A percentile compares a stretch with the other conserved stretches of the same genome.
Conservation (phyloP, 2,329 filamentous ascomycete species). For the Xylariaceae sp. region DNA sequence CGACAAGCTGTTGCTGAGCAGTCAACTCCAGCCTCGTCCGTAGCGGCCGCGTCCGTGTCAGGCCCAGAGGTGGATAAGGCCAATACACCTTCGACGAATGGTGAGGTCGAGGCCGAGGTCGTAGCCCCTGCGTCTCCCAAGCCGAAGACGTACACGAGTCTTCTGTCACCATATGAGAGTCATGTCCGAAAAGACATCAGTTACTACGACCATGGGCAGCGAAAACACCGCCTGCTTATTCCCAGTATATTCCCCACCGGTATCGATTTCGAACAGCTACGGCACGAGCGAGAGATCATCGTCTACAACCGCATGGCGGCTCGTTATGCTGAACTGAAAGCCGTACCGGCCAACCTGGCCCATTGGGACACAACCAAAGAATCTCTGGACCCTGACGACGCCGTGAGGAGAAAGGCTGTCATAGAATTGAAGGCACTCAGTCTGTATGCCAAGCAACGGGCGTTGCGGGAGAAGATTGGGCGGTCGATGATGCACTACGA, state of each 20-base stretch:
- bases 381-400: conserved; percentile 64
- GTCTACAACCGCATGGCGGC: conserved; percentile 86
- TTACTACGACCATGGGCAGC: conserved; percentile 72
- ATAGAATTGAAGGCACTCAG: conserved; percentile 93
- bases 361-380: conserved; percentile 79
- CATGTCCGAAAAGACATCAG: conserved; percentile 57
- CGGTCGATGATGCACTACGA: conserved; percentile 93
- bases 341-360: conserved; percentile 76
- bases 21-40: conserved; percentile 35
- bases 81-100: conserved; percentile 31
- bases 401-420: conserved; percentile 78
- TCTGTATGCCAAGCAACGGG: conserved; percentile 81
- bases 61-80: conserved; percentile 30
- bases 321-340: conserved; percentile 77
- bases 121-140: conserved; percentile 35
- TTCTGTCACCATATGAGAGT: conserved; percentile 66
- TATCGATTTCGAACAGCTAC: conserved; percentile 77
- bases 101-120: conserved; percentile 28
- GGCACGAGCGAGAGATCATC: conserved; percentile 80
- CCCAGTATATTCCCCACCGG: conserved; percentile 86
- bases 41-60: conserved; percentile 38
- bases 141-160: conserved; percentile 59
- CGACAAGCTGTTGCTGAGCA: conserved; percentile 52
- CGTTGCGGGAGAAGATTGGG: conserved; percentile 79
- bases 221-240: conserved; percentile 72